These are phyloP conservation scores for Nasturtium officinale DNA, from an alignment of 345 rosid species.

Conservation along the genomic window DNA sequence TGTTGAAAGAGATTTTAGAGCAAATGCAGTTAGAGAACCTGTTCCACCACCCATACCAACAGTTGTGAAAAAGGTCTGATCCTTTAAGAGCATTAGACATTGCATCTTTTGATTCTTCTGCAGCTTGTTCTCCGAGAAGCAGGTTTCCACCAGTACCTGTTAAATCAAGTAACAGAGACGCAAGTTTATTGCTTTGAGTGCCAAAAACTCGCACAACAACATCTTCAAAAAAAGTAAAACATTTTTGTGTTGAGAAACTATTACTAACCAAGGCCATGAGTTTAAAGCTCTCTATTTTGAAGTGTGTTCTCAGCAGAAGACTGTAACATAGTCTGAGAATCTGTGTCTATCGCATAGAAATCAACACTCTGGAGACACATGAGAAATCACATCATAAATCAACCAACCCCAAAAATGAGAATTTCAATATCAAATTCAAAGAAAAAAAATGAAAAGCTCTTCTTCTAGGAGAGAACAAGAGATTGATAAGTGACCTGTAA, in stretches of 20 bases:
- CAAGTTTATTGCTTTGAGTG: constrained; percentile 11
- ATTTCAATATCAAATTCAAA: constrained; percentile 6
- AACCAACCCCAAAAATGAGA: neutral
- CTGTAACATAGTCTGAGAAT: constrained; percentile 84
- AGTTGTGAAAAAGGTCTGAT: constrained; percentile 94
- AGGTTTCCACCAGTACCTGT: constrained; percentile 99
- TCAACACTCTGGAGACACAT: constrained; percentile 68
- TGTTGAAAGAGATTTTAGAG: too few species aligned
- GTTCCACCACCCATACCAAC: constrained; percentile 99
- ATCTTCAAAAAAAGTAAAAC: neutral
- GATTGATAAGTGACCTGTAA: constrained; percentile 59
- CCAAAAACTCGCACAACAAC: constrained; percentile 23
- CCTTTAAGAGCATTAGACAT: constrained; percentile 93
- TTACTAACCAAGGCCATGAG: constrained; percentile 90
- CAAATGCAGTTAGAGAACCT: too few species aligned
- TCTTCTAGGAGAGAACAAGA: neutral
- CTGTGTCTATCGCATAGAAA: constrained; percentile 94
- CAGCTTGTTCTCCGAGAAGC: constrained; percentile 94
- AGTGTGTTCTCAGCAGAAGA: constrained; percentile 84
- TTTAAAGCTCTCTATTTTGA: constrained; percentile 91
- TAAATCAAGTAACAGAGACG: constrained; percentile 3
- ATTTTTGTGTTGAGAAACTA: neutral
- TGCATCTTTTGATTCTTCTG: constrained; percentile 92
- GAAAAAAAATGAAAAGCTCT: neutral
- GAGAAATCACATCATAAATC: neutral